Base-by-base conservation (phyloP, 2,329 filamentous ascomycete species). In the Byssochlamys sp. region DNA sequence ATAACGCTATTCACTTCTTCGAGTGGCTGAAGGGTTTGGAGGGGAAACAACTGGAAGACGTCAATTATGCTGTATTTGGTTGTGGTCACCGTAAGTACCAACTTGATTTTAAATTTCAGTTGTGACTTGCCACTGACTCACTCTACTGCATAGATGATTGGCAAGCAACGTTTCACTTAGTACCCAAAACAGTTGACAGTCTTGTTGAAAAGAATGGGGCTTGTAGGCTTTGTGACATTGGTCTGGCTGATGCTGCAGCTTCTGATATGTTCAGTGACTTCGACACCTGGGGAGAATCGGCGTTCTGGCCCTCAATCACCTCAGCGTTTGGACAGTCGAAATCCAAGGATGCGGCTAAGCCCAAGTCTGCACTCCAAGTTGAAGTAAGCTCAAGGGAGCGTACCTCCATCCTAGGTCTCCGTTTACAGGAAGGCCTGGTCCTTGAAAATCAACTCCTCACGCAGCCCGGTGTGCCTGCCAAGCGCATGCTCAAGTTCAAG, bases 1-100 rank as follows among this genome's bases (percentile, higher is more conserved):
- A 89, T 60, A 90, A 91, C 60, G 88, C 88, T 0, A 78, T 75
- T 0, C 79, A 83, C 53, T 91, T 91, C 64, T 80, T 86, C 26
- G 74, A 79, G 19, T 91, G 88, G 88, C 69, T 90, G 4, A 77
- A 84, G 61, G 75, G 66, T 11, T 73, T 81, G 10, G 74, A 80
- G 57, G 77, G 73, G 2, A 73, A 79, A 2, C 75, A 80, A 54
- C 67, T 88, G 25, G 73, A 81, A 7, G 80, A 78, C 6, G 80
- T 86, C 0, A 75, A 80, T 1, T 91, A 85, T 66, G 81, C 86
- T 1, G 82, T 90, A 2, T 91, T 88, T 68, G 88, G 86, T 1
- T 86, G 85, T 56, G 88, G 87, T 2, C 77, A 82, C 66, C 72
- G 67, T 69, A 60, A 63, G 67, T 67, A 54, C 25, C 25, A 7